Conservation (phyloP, 768 basidiomycete genomes). For the Auricularia sp. region DNA sequence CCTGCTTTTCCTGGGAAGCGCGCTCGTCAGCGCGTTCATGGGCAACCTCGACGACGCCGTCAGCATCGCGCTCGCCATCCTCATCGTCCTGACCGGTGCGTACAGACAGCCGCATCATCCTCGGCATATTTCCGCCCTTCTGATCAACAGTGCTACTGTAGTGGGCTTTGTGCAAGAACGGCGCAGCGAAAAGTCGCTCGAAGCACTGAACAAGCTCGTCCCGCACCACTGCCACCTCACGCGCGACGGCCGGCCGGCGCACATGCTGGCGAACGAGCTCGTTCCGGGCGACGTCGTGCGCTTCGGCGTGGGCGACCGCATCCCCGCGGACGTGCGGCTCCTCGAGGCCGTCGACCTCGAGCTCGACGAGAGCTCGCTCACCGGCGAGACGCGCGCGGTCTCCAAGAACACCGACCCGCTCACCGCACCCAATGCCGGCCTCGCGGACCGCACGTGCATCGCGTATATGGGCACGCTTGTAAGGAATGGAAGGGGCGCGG, state of each 20-base stretch:
- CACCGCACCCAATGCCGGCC: constrained; percentile 34
- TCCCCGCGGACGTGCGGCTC: constrained; percentile 88
- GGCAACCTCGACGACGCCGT: constrained; percentile 94
- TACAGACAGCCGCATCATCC: background rate
- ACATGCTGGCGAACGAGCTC: constrained; percentile 92
- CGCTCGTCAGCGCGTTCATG: constrained; percentile 79
- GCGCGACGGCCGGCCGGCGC: constrained; percentile 56
- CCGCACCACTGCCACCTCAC: constrained; percentile 92
- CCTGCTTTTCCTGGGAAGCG: constrained; percentile 81
- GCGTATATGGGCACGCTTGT: constrained; percentile 96
- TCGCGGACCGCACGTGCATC: constrained; percentile 79
- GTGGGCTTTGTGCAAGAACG: constrained; percentile 96
- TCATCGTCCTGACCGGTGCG: constrained; percentile 87
- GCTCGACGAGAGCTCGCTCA: constrained; percentile 90
- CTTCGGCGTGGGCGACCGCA: constrained; percentile 83
- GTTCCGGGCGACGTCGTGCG: constrained; percentile 90
- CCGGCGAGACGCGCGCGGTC: constrained; percentile 82
- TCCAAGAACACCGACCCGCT: constrained; percentile 45
- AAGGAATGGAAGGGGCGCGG: constrained; percentile 74
- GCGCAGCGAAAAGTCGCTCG: constrained; percentile 86
- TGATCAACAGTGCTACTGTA: constrained; percentile 10
- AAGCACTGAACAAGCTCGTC: constrained; percentile 92
- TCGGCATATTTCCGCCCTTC: no score
- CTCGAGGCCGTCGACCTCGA: constrained; percentile 76
- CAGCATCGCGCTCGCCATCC: constrained; percentile 83